phyloP scores from a whole-genome alignment of 139 green algal genomes.

The Volvox africanus region DNA sequence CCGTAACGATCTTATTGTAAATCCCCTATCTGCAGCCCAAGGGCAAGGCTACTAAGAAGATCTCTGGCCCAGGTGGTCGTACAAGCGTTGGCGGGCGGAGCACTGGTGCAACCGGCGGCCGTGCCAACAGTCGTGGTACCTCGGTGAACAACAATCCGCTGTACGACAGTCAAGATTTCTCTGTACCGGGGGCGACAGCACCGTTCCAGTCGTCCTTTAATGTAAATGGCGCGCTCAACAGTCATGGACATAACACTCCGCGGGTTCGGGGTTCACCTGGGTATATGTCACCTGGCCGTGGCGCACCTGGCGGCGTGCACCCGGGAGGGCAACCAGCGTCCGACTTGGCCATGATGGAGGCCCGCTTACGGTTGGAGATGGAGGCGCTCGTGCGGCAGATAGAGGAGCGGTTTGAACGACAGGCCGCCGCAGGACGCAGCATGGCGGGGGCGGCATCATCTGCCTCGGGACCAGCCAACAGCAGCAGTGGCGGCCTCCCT shows the following conservation, averaged over 20 bases:
- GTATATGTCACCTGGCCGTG: background rate
- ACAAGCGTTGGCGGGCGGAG: slow-evolving; percentile 16
- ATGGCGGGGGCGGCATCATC: background rate
- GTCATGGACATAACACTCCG: background rate
- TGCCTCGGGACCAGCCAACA: background rate
- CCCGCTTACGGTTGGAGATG: slow-evolving; percentile 22
- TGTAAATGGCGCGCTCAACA: background rate
- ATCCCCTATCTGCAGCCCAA: slow-evolving; percentile 7
- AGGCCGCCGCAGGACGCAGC: background rate
- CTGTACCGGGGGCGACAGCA: background rate
- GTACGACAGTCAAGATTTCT: slow-evolving; percentile 43
- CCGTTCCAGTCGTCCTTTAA: slow-evolving; percentile 15
- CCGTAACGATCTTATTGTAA: background rate
- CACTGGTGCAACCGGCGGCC: background rate
- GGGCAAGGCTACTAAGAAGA: slow-evolving; percentile 32
- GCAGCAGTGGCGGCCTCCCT: slow-evolving; percentile 10
- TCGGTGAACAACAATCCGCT: slow-evolving; percentile 53
- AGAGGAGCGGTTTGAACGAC: slow-evolving; percentile 9
- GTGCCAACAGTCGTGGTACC: background rate
- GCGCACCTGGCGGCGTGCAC: background rate
- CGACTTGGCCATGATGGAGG: slow-evolving; percentile 32
- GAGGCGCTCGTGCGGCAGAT: slow-evolving; percentile 13
- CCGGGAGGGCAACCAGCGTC: background rate
- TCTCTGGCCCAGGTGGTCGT: background rate
- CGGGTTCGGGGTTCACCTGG: background rate